Evolutionary conservation across 768 basidiomycete species (phyloP).

Genomic region (Calocera viscosa): DNA sequence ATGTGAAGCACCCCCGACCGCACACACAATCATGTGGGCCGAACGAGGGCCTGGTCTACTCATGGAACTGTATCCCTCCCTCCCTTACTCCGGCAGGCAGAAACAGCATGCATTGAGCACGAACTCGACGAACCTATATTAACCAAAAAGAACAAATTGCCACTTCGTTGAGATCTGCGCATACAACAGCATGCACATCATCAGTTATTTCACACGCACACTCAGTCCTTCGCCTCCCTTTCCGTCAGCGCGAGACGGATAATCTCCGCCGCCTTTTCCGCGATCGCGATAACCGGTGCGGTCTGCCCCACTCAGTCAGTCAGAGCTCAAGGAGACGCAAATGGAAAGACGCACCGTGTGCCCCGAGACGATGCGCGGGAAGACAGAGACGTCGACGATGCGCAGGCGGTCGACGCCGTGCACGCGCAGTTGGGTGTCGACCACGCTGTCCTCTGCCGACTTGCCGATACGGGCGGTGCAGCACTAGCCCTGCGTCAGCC

Average conservation of each 20-base stretch:
- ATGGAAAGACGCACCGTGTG: slow-evolving; percentile 15
- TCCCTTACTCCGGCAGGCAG: too few species aligned
- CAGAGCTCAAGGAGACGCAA: not conserved
- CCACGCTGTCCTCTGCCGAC: slow-evolving; percentile 17
- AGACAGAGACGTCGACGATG: slow-evolving; percentile 20
- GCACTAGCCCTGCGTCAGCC: slow-evolving; percentile 21
- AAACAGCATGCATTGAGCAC: too few species aligned
- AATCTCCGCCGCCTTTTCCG: slow-evolving; percentile 20
- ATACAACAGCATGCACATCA: too few species aligned
- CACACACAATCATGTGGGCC: too few species aligned
- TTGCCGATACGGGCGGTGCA: slow-evolving; percentile 20
- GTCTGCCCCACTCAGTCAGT: not conserved
- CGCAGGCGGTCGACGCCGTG: slow-evolving; percentile 20
- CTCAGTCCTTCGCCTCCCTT: not conserved
- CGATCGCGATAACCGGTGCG: slow-evolving; percentile 16
- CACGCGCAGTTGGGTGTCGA: slow-evolving; percentile 17
- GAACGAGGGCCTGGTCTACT: too few species aligned
- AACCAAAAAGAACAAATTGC: too few species aligned
- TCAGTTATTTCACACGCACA: too few species aligned
- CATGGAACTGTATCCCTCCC: too few species aligned
- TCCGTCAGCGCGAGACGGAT: slow-evolving; percentile 5
- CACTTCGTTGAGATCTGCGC: too few species aligned
- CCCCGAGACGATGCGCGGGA: slow-evolving; percentile 18
- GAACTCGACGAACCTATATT: too few species aligned
- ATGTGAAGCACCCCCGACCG: too few species aligned